Conservation (phyloP, 1,284 basidiomycete species). For the Moniliophthora roreri region DNA sequence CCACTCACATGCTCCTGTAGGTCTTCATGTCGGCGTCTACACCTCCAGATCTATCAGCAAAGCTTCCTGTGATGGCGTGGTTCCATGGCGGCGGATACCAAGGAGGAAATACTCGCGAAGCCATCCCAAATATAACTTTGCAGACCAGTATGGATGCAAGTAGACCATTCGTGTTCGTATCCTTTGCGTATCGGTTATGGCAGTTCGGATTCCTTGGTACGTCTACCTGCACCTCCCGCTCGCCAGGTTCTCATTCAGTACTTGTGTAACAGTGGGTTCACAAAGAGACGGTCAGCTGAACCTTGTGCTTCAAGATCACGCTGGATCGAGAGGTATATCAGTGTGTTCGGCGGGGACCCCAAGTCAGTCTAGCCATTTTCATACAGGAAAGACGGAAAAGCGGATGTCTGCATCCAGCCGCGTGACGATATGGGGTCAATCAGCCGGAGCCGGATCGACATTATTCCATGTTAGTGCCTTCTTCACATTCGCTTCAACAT, state of each 20-base stretch:
- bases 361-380: neutral
- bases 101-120: slow-evolving; percentile 30
- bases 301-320: slow-evolving; percentile 36
- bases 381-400: neutral
- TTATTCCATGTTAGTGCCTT: slow-evolving; percentile 3
- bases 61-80: slow-evolving; percentile 35
- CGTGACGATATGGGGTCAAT: slow-evolving; percentile 10
- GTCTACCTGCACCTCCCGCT: neutral
- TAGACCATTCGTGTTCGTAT: slow-evolving; percentile 34
- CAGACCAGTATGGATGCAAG: slow-evolving; percentile 18
- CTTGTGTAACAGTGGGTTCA: slow-evolving; percentile 24
- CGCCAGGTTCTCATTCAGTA: neutral
- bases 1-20: slow-evolving; percentile 27
- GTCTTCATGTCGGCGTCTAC: slow-evolving; percentile 11
- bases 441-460: slow-evolving; percentile 8
- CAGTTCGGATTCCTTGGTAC: slow-evolving; percentile 39
- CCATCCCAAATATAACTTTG: slow-evolving; percentile 27
- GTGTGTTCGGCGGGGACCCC: slow-evolving; percentile 4
- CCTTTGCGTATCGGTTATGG: slow-evolving; percentile 39
- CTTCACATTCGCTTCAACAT: neutral
- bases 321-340: slow-evolving; percentile 10
- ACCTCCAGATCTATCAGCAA: slow-evolving; percentile 17
- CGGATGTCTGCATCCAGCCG: neutral
- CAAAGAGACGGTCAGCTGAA: slow-evolving; percentile 29
- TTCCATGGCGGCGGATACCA: slow-evolving; percentile 38